A percentile compares a stretch with the other conserved stretches of the same genome.
Conservation (phyloP, 2,329 filamentous ascomycete genomes). For the Penicillium sp. region DNA sequence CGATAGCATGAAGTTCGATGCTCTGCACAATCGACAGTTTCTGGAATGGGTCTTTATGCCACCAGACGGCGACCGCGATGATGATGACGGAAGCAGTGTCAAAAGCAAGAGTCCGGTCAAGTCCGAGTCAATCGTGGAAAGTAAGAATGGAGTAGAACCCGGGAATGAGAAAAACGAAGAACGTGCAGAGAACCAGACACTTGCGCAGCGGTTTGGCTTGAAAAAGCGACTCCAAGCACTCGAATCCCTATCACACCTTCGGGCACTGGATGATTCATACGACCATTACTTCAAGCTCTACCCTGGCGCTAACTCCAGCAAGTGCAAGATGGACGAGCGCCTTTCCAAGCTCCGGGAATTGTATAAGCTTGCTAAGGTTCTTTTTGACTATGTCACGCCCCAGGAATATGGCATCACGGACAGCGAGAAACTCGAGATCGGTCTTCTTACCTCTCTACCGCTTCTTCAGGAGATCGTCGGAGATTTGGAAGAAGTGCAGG, state of each 20-base stretch:
- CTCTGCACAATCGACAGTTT: conserved; percentile 92
- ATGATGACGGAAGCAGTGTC: conserved; percentile 52
- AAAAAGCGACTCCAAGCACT: conserved; percentile 53
- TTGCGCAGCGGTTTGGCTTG: conserved; percentile 48
- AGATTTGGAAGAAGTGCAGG: conserved; percentile 95
- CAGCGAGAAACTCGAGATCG: conserved; percentile 97
- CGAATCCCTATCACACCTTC: conserved; percentile 43
- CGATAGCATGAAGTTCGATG: conserved; percentile 99
- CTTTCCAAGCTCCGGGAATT: conserved; percentile 88
- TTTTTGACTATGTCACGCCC: conserved; percentile 98
- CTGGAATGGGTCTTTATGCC: conserved; percentile 97
- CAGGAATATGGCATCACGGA: conserved; percentile 98
- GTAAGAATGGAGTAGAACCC: conserved; percentile 21
- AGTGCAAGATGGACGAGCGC: conserved; percentile 77
- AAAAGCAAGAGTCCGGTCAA: conserved; percentile 20
- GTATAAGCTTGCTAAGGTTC: conserved; percentile 87
- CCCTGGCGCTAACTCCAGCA: conserved; percentile 70
- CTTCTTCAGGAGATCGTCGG: conserved; percentile 95
- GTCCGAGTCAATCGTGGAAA: conserved; percentile 22
- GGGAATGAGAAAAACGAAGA: conserved; percentile 30
- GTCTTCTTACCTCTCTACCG: conserved; percentile 86
- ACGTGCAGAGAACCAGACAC: conserved; percentile 31
- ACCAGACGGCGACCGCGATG: conserved; percentile 72
- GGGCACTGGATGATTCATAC: conserved; percentile 55
- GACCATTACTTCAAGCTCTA: conserved; percentile 87